phyloP scores from a whole-genome alignment of 495 filamentous ascomycete genomes.

The Hypoxylon fragiforme region DNA sequence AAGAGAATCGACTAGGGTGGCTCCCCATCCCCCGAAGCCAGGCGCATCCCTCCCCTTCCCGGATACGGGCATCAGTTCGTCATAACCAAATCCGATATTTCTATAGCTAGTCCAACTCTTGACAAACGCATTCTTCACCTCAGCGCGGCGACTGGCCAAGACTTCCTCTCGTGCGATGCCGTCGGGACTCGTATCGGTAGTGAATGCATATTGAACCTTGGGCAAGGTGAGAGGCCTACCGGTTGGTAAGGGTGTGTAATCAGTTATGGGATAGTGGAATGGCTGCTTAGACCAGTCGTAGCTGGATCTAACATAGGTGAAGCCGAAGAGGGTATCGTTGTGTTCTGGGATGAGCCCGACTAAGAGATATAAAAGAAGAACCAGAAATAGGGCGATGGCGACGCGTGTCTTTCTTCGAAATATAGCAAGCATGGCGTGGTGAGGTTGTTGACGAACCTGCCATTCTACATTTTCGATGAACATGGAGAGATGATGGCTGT shows the following conservation, averaged over 20 bases:
- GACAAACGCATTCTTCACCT: slow-evolving; percentile 68
- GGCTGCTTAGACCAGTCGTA: slow-evolving; percentile 49
- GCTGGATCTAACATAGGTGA: slow-evolving; percentile 40
- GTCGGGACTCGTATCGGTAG: slow-evolving; percentile 36
- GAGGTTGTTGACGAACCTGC: slow-evolving; percentile 31
- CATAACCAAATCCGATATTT: slow-evolving; percentile 71
- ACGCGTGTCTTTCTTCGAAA: slow-evolving; percentile 37
- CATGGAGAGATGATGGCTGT: slow-evolving; percentile 28
- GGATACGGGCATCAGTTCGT: slow-evolving; percentile 71
- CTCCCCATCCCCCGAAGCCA: slow-evolving; percentile 90
- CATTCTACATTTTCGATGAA: slow-evolving; percentile 38
- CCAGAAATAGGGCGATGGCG: slow-evolving; percentile 14
- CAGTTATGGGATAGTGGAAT: slow-evolving; percentile 39
- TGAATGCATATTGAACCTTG: slow-evolving; percentile 46
- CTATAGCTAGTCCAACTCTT: slow-evolving; percentile 81
- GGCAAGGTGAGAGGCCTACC: slow-evolving; percentile 42
- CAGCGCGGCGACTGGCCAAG: slow-evolving; percentile 49
- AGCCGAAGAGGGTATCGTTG: slow-evolving; percentile 35
- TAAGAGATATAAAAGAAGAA: slow-evolving; percentile 33
- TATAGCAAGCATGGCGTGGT: slow-evolving; percentile 30
- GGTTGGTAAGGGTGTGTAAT: slow-evolving; percentile 41
- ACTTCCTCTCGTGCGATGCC: slow-evolving; percentile 39
- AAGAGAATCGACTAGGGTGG: slow-evolving; percentile 86
- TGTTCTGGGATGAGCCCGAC: slow-evolving; percentile 36
- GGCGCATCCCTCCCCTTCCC: slow-evolving; percentile 57